These are phyloP conservation scores for Mycosphaerella sp. DNA, from an alignment of 2,329 filamentous ascomycete genomes.

Conservation along the genomic window DNA sequence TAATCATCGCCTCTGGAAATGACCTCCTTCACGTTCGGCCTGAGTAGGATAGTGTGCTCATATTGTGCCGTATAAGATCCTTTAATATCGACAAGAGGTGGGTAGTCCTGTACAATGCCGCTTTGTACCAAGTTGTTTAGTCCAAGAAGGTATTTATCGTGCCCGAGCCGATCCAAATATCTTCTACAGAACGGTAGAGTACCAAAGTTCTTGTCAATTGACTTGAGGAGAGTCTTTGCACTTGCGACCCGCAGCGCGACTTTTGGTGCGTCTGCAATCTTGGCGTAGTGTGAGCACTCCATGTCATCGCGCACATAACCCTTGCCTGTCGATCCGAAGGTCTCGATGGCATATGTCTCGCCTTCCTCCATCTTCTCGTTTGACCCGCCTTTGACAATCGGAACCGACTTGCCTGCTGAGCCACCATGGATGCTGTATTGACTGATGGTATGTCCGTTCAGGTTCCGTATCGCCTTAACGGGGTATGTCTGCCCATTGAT, in stretches of 20 bases:
- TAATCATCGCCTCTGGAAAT: conserved; percentile 39
- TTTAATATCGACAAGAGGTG: conserved; percentile 51
- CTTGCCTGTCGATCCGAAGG: conserved; percentile 51
- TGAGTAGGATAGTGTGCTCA: conserved; percentile 49
- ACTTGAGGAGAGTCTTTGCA: conserved; percentile 53
- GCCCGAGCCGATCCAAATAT: conserved; percentile 58
- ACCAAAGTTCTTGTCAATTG: conserved; percentile 57
- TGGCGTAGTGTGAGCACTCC: conserved; percentile 37
- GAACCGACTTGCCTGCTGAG: conserved; percentile 48
- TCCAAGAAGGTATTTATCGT: conserved; percentile 54
- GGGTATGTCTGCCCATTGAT: conserved; percentile 49
- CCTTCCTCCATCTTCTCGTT: conserved; percentile 54
- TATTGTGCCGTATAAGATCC: conserved; percentile 61
- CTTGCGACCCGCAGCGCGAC: conserved; percentile 43
- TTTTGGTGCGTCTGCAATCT: conserved; percentile 34
- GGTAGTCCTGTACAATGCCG: conserved; percentile 53
- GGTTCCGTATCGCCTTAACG: conserved; percentile 50
- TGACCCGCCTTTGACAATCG: conserved; percentile 48
- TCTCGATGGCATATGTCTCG: conserved; percentile 55
- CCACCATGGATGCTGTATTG: conserved; percentile 53
- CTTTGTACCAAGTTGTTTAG: conserved; percentile 53
- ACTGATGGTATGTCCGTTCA: conserved; percentile 52
- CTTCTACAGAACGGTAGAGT: conserved; percentile 56
- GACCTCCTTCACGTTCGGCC: conserved; percentile 39
- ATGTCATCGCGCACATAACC: conserved; percentile 46